Percentiles rank a stretch among this genome's conserved stretches.
These are phyloP conservation scores for Diplodia scrobiculata DNA, from an alignment of 2,329 filamentous ascomycete genomes.

Conservation along the genomic window DNA sequence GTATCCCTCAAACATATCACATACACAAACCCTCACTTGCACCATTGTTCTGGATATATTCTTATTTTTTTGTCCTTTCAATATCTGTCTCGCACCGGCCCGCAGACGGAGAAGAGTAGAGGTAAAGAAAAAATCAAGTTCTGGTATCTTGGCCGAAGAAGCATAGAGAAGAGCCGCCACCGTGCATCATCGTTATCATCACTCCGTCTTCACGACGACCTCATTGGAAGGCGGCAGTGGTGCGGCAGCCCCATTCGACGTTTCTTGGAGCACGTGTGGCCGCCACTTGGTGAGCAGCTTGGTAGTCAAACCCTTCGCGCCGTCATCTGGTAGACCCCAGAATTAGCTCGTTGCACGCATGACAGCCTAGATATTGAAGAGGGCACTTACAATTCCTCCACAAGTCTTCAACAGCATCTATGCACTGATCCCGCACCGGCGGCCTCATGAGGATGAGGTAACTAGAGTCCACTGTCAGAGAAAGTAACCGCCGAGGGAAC, in stretches of 20 bases:
- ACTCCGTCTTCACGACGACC: slow-evolving; percentile 18
- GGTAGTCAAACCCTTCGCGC: slow-evolving; percentile 52
- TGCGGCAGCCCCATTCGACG: slow-evolving; percentile 28
- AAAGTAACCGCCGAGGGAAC: not conserved
- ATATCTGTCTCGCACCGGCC: not conserved
- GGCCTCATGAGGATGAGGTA: slow-evolving; percentile 63
- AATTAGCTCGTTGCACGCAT: not conserved
- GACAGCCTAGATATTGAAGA: not conserved
- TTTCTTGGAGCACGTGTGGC: slow-evolving; percentile 50
- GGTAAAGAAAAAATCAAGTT: not conserved
- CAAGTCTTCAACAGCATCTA: slow-evolving; percentile 62
- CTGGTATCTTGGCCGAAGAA: slow-evolving; percentile 17
- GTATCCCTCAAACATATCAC: no score
- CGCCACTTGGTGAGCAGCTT: slow-evolving; percentile 61
- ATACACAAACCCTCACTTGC: not conserved
- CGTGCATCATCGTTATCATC: not conserved
- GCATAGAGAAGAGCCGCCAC: not conserved
- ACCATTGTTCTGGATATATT: not conserved
- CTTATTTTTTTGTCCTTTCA: not conserved
- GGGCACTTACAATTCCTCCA: slow-evolving; percentile 56
- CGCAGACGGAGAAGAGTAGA: not conserved
- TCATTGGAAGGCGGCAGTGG: not conserved
- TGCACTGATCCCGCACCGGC: slow-evolving; percentile 58
- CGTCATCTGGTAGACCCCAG: slow-evolving; percentile 41
- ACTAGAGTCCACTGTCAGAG: slow-evolving; percentile 35